These are phyloP conservation scores for Pythium aquatile DNA, from an alignment of 352 stramenopile species.

Conservation along the genomic window DNA sequence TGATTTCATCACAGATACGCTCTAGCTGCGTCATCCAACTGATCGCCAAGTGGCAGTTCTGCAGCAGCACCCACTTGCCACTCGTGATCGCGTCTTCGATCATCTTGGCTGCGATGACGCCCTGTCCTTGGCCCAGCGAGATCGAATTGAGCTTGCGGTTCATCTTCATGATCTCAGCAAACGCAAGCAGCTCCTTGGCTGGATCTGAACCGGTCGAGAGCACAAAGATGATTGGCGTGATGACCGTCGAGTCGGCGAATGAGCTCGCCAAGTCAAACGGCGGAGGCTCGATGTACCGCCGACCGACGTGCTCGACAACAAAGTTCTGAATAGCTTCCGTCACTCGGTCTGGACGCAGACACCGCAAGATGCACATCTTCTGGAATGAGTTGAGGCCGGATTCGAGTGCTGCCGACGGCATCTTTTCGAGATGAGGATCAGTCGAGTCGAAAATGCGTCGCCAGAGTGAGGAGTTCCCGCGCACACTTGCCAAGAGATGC, in stretches of 20 bases:
- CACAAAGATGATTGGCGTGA: conserved; percentile 91
- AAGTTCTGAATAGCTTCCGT: conserved; percentile 80
- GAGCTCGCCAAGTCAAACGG: conserved; percentile 82
- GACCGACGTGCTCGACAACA: conserved; percentile 77
- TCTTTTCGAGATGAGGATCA: conserved; percentile 39
- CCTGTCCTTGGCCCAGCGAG: conserved; percentile 90
- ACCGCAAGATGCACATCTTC: conserved; percentile 59
- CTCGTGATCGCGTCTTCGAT: conserved; percentile 85
- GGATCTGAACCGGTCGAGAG: conserved; percentile 88
- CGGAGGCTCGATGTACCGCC: conserved; percentile 81
- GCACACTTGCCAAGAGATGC: conserved; percentile 28
- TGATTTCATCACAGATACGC: conserved; percentile 89
- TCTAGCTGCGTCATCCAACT: conserved; percentile 92
- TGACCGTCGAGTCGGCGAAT: conserved; percentile 80
- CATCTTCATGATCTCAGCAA: conserved; percentile 85
- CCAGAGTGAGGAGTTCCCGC: conserved; percentile 32
- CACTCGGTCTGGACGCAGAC: conserved; percentile 59
- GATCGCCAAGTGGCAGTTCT: conserved; percentile 93
- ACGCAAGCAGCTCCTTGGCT: conserved; percentile 85
- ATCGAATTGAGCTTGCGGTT: conserved; percentile 85
- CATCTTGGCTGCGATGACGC: conserved; percentile 81
- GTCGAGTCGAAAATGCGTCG: conserved; percentile 46
- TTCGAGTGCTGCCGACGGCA: conserved; percentile 34
- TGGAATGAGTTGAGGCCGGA: conserved; percentile 38
- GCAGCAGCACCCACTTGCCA: conserved; percentile 90